Evolutionary conservation across 768 basidiomycete species (phyloP).

Genomic region (Lactarius hatsudake): DNA sequence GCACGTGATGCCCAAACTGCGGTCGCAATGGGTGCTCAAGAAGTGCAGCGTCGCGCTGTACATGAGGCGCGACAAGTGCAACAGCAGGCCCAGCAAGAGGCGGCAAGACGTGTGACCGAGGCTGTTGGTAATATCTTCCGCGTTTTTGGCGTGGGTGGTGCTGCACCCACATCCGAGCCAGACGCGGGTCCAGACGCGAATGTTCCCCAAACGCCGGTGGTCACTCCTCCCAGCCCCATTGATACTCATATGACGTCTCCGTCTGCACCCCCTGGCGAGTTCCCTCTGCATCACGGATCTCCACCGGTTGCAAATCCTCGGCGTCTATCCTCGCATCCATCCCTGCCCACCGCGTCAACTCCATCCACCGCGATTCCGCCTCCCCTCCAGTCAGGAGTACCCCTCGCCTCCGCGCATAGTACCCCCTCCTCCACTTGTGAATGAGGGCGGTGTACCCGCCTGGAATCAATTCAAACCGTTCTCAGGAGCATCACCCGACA

Average conservation of each 20-base stretch:
- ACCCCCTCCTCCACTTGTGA: neutral
- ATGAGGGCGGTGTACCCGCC: neutral
- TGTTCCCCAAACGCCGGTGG: neutral
- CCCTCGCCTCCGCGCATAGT: neutral
- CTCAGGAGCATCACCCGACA: conserved; percentile 1
- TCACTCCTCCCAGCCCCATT: neutral
- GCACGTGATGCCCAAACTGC: conserved; percentile 37
- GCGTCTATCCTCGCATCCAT: neutral
- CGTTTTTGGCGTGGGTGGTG: conserved; percentile 41
- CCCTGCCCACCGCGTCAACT: neutral
- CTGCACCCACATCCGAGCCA: neutral
- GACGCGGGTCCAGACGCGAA: neutral
- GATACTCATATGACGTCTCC: neutral
- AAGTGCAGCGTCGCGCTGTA: conserved; percentile 1
- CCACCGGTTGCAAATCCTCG: neutral
- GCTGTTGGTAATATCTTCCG: conserved; percentile 59
- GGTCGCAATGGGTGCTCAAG: conserved; percentile 37
- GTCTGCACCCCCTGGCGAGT: neutral
- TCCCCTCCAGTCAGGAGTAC: neutral
- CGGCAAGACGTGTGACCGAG: conserved; percentile 59
- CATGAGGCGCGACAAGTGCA: conserved; percentile 39
- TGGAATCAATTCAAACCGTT: conserved; percentile 28
- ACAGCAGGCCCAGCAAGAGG: conserved; percentile 58
- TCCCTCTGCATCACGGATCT: neutral
- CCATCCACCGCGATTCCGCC: neutral